Base-by-base conservation (phyloP, 2,329 filamentous ascomycete species). In the Periglandula ipomoeae region DNA sequence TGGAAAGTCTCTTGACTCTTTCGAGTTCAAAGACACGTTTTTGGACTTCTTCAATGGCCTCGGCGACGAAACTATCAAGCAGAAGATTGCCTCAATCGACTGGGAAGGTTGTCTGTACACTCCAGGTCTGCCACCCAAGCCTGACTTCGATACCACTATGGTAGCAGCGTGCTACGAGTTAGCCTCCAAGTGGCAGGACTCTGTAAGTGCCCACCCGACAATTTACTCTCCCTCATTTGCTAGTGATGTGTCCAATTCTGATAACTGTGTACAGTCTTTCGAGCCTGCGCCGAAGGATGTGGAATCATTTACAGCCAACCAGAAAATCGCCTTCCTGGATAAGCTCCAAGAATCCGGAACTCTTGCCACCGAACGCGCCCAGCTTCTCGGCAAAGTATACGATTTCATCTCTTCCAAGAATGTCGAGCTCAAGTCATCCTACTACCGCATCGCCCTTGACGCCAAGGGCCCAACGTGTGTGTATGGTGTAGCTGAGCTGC, bases 31-130 rank as follows among this genome's bases (percentile, higher is more conserved):
- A 65, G 74, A 84, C 44, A 94, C 88, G 1, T 83, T 96, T 46
- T 65, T 95, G 32, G 79, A 86, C 54, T 97, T 95, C 74, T 97
- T 96, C 66, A 72, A 77, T 51, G 69, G 69, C 2, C 69, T 78
- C 2, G 76, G 75, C 23, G 87, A 95, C 59, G 69, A 76, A 2
- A 75, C 78, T 3, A 70, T 81, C 50, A 72, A 74, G 63, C 74
- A 81, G 56, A 84, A 85, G 58, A 73, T 93, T 30, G 74, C 79
- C 4, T 72, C 76, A 7, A 82, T 98, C 44, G 87, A 96, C 65
- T 98, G 93, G 93, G 83, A 97, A 52, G 79, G 75, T 32, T 87
- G 87, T 68, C 94, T 95, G 71, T 94, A 93, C 70, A 76, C 75
- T n/a, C 87, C 90, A 0, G 93, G 93, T 15, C 75, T 91, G 53